Conservation (phyloP, 768 basidiomycete genomes). For the Boletellus ananas region DNA sequence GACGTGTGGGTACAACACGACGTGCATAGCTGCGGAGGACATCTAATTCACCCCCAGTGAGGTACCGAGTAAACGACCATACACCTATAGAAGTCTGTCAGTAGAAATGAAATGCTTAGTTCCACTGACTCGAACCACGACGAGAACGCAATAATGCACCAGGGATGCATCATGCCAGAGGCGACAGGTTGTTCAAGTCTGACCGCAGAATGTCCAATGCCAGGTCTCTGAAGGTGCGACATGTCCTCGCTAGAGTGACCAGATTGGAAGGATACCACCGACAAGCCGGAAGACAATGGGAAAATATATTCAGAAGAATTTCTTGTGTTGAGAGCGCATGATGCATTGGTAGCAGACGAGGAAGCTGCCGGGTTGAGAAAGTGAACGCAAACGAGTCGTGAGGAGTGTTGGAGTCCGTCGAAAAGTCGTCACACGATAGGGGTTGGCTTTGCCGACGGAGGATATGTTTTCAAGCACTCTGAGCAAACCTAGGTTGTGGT, state of each 20-base stretch:
- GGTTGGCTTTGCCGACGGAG: too few relatives aligned
- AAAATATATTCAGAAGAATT: constrained; percentile 3
- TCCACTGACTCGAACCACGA: too few relatives aligned
- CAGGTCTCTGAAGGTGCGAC: constrained; percentile 4
- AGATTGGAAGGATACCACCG: neutral
- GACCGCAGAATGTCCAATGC: constrained; percentile 9
- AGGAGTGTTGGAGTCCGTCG: neutral
- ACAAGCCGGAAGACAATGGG: neutral
- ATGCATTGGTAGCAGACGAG: constrained; percentile 4
- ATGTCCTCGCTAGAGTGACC: constrained; percentile 1
- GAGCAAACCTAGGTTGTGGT: too few relatives aligned
- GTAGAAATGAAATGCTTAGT: too few relatives aligned
- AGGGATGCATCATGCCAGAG: constrained; percentile 1
- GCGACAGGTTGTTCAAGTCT: neutral
- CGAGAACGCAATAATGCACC: too few relatives aligned
- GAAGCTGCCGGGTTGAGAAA: neutral
- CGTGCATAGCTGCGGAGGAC: too few relatives aligned
- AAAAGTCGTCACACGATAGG: too few relatives aligned
- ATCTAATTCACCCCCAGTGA: too few relatives aligned
- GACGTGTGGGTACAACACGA: too few relatives aligned
- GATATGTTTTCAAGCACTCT: too few relatives aligned
- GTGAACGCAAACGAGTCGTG: neutral
- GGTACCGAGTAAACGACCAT: too few relatives aligned
- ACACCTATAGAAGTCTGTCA: too few relatives aligned
- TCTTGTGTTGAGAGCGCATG: constrained; percentile 3